Conservation (phyloP, 1,139 yeast genomes). For the Meyerozyma smithsonii region DNA sequence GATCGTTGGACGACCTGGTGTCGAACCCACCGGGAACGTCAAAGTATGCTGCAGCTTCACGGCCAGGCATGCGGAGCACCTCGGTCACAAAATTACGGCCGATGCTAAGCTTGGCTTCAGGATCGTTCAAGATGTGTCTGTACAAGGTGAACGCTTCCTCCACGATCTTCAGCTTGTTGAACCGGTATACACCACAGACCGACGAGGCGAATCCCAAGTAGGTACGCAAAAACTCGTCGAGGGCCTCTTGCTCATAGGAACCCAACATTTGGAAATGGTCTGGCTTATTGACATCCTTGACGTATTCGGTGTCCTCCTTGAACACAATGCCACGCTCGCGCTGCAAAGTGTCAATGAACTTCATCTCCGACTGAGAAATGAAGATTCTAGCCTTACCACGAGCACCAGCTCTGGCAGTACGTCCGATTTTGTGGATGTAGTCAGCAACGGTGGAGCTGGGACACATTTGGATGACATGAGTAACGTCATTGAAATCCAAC, state of each 20-base stretch:
- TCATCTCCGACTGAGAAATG: constrained; percentile 43
- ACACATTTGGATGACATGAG: constrained; percentile 77
- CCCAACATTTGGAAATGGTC: constrained; percentile 10
- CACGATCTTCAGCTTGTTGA: constrained; percentile 14
- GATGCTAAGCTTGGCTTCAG: constrained; percentile 12
- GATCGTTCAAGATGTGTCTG: constrained; percentile 13
- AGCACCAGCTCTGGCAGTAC: constrained; percentile 93
- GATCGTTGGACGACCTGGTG: constrained; percentile 10
- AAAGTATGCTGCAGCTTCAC: constrained; percentile 16
- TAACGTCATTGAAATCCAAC: constrained; percentile 83
- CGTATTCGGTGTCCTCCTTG: constrained; percentile 25
- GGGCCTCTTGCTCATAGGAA: constrained; percentile 10
- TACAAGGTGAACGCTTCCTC: constrained; percentile 12
- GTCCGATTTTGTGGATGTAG: constrained; percentile 89
- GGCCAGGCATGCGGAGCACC: constrained; percentile 8
- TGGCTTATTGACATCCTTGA: constrained; percentile 9
- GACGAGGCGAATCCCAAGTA: constrained; percentile 16
- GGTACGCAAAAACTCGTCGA: constrained; percentile 7
- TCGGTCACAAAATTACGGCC: constrained; percentile 10
- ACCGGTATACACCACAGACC: constrained; percentile 22
- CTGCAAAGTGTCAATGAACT: constrained; percentile 41
- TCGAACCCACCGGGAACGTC: constrained; percentile 19
- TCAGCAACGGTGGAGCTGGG: constrained; percentile 71
- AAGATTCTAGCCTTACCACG: constrained; percentile 63
- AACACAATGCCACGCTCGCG: constrained; percentile 48